Conservation (phyloP, 148 eudicot genomes). For the Diospyros kaki region DNA sequence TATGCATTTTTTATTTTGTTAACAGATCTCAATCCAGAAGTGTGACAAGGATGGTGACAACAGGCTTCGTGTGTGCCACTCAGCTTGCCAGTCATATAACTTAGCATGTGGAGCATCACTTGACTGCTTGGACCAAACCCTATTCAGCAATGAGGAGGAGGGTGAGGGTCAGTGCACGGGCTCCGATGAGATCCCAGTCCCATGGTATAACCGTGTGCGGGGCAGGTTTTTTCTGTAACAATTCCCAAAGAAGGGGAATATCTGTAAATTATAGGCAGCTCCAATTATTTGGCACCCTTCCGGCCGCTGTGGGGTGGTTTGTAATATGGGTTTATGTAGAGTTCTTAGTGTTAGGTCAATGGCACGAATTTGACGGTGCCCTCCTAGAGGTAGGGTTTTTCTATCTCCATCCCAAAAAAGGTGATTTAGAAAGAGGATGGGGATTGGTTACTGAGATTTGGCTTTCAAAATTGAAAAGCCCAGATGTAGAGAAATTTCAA, state of each 20-base stretch:
- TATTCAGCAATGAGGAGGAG: slow-evolving; percentile 74
- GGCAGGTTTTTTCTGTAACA: slow-evolving; percentile 25
- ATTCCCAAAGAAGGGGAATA: slow-evolving; percentile 18
- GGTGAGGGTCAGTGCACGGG: slow-evolving; percentile 85
- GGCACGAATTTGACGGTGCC: slow-evolving; percentile 32
- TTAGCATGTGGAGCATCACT: slow-evolving; percentile 88
- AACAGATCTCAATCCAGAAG: slow-evolving; percentile 90
- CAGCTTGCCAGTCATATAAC: slow-evolving; percentile 94
- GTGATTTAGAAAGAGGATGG: slow-evolving; percentile 19
- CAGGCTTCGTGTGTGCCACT: slow-evolving; percentile 87
- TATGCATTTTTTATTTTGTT: neutral
- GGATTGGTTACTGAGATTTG: slow-evolving; percentile 23
- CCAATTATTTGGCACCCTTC: neutral
- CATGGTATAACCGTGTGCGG: slow-evolving; percentile 57
- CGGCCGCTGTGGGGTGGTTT: slow-evolving; percentile 8
- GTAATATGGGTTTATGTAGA: slow-evolving; percentile 12
- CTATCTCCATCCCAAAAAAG: slow-evolving; percentile 20
- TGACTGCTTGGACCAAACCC: slow-evolving; percentile 94
- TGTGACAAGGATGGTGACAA: slow-evolving; percentile 91
- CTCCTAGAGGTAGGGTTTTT: slow-evolving; percentile 36
- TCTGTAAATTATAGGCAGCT: slow-evolving; percentile 58
- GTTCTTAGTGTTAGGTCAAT: slow-evolving; percentile 26
- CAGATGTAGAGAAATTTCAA: slow-evolving; percentile 37
- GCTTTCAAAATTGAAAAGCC: slow-evolving; percentile 53
- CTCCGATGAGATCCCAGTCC: slow-evolving; percentile 49